Conservation (phyloP, 2,329 filamentous ascomycete genomes). For the Sclerotiophoma versabilis region DNA sequence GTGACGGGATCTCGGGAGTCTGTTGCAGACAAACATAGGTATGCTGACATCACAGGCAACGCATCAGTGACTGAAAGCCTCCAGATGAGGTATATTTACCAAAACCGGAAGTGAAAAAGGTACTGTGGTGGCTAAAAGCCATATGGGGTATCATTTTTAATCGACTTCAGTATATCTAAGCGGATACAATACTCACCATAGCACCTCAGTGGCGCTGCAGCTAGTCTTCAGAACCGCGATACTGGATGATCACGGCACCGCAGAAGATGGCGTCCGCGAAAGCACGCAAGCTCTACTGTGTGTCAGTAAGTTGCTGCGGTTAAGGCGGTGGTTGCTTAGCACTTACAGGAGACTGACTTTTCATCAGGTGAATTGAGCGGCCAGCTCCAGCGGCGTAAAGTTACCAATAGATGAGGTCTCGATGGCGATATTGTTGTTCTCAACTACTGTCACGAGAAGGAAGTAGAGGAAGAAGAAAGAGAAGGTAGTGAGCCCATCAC, state of each 20-base stretch:
- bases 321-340: neutral
- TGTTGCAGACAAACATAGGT: no score
- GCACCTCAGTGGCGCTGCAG: no score
- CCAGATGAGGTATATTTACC: neutral
- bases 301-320: neutral
- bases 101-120: neutral
- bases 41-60: neutral
- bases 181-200: no score
- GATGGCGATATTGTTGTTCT: neutral
- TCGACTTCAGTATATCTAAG: neutral
- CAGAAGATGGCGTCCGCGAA: no score
- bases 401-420: neutral
- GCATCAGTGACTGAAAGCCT: neutral
- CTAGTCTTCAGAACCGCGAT: no score
- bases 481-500: neutral
- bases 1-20: no score
- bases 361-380: neutral
- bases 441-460: neutral
- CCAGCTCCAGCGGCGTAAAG: neutral
- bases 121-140: neutral
- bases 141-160: neutral
- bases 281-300: neutral
- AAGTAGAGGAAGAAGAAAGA: neutral
- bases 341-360: neutral
- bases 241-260: no score